phyloP scores from a whole-genome alignment of 495 filamentous ascomycete genomes.

The Podospora anserina region DNA sequence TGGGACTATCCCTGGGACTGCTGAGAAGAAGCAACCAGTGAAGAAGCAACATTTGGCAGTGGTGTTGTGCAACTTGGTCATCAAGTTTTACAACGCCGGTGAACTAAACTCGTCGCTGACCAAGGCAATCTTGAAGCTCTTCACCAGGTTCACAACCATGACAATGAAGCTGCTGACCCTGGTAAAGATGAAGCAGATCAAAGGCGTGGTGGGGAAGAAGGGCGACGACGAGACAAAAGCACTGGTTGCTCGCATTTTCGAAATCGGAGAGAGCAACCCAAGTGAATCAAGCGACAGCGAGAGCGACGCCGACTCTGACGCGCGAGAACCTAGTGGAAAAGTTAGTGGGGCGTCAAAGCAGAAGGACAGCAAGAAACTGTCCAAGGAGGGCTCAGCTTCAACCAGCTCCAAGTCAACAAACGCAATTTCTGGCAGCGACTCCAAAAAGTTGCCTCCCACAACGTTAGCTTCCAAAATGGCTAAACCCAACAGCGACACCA shows the following conservation, averaged over 20 bases:
- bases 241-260: slow-evolving; percentile 39
- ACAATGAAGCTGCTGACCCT: slow-evolving; percentile 30
- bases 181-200: slow-evolving; percentile 49
- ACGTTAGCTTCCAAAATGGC: slow-evolving; percentile 12
- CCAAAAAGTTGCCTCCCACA: slow-evolving; percentile 10
- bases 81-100: slow-evolving; percentile 56
- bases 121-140: slow-evolving; percentile 62
- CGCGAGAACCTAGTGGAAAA: background rate
- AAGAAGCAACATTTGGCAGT: slow-evolving; percentile 29
- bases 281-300: slow-evolving; percentile 22
- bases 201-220: slow-evolving; percentile 64
- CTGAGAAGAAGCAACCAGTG: slow-evolving; percentile 17
- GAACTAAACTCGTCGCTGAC: slow-evolving; percentile 64
- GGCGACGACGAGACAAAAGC: slow-evolving; percentile 60
- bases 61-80: slow-evolving; percentile 60
- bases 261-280: slow-evolving; percentile 31
- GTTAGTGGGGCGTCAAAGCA: slow-evolving; percentile 22
- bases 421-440: slow-evolving; percentile 10
- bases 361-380: slow-evolving; percentile 15
- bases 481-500: slow-evolving; percentile 10
- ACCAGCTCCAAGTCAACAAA: slow-evolving; percentile 17
- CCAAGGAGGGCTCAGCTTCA: background rate
- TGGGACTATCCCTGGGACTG: slow-evolving; percentile 17
- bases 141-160: slow-evolving; percentile 58
- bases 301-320: background rate